Conservation (phyloP, 176 grass and related monocot species). For the Echinochloa phyllopogon region DNA sequence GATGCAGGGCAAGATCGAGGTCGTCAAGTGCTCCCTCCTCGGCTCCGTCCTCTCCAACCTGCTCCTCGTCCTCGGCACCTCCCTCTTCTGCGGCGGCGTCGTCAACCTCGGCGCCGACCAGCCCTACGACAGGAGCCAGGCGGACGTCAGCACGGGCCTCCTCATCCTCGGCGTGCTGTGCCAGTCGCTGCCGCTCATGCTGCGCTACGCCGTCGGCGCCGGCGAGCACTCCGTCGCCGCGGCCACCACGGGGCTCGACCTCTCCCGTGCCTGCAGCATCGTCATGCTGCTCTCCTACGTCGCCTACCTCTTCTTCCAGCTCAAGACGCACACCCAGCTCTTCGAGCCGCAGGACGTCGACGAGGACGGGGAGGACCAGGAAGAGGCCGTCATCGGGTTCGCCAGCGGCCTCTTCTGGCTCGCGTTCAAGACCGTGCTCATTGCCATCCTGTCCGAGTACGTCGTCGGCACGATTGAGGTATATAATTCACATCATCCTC, state of each 20-base stretch:
- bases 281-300: conserved; percentile 86
- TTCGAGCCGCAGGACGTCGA: conserved; percentile 72
- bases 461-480: conserved; percentile 87
- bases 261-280: conserved; percentile 85
- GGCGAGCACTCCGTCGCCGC: conserved; percentile 41
- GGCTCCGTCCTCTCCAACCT: conserved; percentile 96
- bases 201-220: conserved; percentile 58
- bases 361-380: conserved; percentile 51
- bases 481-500: neutral
- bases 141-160: conserved; percentile 75
- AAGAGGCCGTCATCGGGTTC: conserved; percentile 63
- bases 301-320: conserved; percentile 93
- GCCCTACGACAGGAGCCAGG: conserved; percentile 72
- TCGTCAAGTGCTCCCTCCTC: conserved; percentile 91
- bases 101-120: conserved; percentile 63
- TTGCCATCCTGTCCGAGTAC: conserved; percentile 82
- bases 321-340: conserved; percentile 88
- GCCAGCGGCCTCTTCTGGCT: conserved; percentile 76
- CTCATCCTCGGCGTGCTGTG: conserved; percentile 83
- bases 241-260: conserved; percentile 47
- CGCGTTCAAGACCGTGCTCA: conserved; percentile 65
- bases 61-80: conserved; percentile 87
- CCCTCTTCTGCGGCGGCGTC: conserved; percentile 81
- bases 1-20: conserved; percentile 69
- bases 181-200: conserved; percentile 74